Evolutionary conservation across 2,329 filamentous ascomycete genomes (phyloP), one percentile per base, ranked within the genome.

Genomic region (Pleurostoma richardsiae): DNA sequence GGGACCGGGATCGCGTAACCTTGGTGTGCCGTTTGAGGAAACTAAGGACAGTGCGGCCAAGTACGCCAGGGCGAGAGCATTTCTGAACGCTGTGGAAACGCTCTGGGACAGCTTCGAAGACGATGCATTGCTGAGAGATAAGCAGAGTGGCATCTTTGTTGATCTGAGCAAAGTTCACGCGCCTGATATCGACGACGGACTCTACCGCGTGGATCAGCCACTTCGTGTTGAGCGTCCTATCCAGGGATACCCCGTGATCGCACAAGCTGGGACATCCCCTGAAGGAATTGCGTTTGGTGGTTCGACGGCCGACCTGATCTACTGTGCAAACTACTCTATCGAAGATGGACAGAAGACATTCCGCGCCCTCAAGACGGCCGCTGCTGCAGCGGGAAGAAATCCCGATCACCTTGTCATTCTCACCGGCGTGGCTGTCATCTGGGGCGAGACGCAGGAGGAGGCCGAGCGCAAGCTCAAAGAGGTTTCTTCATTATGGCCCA

Each of bases 271-370:
- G 31, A 50, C 48, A 8, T 47, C 48, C 5, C 33, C 33, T n/a
- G 33, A 36, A n/a, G 33, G 33, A 8, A 36, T 36, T 36, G 2
- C 33, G 33, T 36, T 36, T n/a, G 33, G 33, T n/a, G 33, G 33
- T 2, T 36, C 33, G 33, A 36, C 33, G 8, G 48, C 48, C 4
- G 45, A 50, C 27, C 30, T 50, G 38, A 44, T 50, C 29, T 50
- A 50, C 41, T 50, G 48, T 31, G 48, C 48, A 39, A 49, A 46
- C 44, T 47, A 47, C 30, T 47, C 48, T 10, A 50, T 50, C 39
- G 29, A 28, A 4, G 48, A 50, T 40, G 48, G 48, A 4, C 45
- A 50, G 26, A 46, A 47, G 30, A 47, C 44, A 4, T 42, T 40
- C 11, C 41, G 42, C 30, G 39, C 41, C n/a, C 44, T 47, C 39